phyloP scores from a whole-genome alignment of 495 filamentous ascomycete genomes.

The Aspergillus bertholletiae region DNA sequence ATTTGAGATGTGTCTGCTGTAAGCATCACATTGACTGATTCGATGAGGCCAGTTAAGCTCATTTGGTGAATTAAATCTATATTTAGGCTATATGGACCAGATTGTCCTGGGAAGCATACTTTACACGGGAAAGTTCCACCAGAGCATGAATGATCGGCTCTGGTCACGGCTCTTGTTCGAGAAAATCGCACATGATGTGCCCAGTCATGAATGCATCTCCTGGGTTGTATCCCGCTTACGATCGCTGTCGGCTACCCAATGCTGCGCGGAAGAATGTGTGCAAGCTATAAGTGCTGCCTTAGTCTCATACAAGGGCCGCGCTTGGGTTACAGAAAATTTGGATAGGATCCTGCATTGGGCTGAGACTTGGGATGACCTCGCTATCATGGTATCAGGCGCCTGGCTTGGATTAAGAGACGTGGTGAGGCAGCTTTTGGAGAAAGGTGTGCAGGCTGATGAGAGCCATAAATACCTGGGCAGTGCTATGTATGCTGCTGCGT shows the following conservation, averaged over 20 bases:
- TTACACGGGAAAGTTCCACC: neutral
- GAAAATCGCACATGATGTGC: neutral
- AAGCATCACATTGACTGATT: neutral
- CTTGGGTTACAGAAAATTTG: neutral
- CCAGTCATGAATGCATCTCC: neutral
- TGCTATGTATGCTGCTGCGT: slow-evolving; percentile 5
- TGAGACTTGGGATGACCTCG: neutral
- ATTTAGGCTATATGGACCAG: neutral
- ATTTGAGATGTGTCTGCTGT: slow-evolving; percentile 2
- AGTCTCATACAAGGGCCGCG: neutral
- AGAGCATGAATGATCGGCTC: neutral
- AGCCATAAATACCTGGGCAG: neutral
- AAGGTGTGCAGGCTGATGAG: neutral
- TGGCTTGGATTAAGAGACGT: neutral
- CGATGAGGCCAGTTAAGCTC: too few relatives aligned
- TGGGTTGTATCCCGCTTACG: neutral
- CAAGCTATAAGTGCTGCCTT: slow-evolving; percentile 1
- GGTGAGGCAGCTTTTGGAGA: neutral
- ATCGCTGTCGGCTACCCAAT: neutral
- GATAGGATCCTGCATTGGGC: neutral
- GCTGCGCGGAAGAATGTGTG: neutral
- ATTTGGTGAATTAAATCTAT: neutral
- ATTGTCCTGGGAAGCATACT: neutral
- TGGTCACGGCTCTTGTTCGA: neutral
- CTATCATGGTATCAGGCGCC: neutral